Conservation (phyloP, 176 grass and related monocot species). For the Aegilops bicornis region DNA sequence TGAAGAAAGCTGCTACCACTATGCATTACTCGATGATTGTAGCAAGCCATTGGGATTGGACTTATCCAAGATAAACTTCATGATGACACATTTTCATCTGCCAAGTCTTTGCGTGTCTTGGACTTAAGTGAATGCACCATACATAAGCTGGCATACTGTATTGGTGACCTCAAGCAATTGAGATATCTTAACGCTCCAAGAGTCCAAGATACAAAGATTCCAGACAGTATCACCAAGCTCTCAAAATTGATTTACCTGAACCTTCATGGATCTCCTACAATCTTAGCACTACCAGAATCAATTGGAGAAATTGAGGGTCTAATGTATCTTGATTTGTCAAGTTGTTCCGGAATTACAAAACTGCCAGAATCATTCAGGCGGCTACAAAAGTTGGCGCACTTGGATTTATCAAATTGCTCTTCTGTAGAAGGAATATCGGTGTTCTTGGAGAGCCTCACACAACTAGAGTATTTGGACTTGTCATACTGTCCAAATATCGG, state of each 20-base stretch:
- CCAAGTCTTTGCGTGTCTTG: no score
- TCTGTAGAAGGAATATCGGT: background rate
- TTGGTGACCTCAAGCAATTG: conserved; percentile 5
- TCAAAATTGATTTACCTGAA: conserved; percentile 4
- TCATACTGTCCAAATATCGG: background rate
- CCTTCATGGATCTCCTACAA: background rate
- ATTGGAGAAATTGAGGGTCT: conserved; percentile 2
- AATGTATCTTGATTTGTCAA: background rate
- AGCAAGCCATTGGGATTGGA: no score
- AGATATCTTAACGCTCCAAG: background rate
- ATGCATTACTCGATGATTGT: no score
- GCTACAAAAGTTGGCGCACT: background rate
- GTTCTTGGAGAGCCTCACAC: background rate
- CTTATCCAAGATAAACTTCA: no score
- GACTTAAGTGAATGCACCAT: no score
- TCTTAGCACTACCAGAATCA: background rate
- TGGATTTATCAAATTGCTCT: conserved; percentile 6
- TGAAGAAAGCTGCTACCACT: no score
- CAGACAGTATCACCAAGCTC: background rate
- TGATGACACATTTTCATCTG: no score
- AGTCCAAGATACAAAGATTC: background rate
- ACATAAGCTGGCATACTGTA: background rate
- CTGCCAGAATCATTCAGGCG: background rate
- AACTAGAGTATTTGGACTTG: background rate
- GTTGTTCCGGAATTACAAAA: background rate